These are phyloP conservation scores for Pholiota adiposa DNA, from an alignment of 1,284 basidiomycete species.

Conservation along the genomic window DNA sequence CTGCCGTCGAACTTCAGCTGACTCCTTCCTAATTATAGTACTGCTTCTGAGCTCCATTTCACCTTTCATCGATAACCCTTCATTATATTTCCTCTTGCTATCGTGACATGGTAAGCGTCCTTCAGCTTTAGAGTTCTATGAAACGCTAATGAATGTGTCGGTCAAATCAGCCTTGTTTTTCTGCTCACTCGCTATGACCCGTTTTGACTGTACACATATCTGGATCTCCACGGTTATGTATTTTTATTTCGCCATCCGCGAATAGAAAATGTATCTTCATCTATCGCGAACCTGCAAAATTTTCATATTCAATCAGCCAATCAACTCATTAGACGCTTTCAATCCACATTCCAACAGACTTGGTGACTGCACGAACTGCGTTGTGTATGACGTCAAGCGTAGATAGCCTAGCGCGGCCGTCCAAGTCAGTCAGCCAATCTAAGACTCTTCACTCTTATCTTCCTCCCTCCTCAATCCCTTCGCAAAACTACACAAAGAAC, in stretches of 20 bases:
- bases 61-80: background rate
- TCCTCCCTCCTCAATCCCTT: no score
- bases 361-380: no score
- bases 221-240: background rate
- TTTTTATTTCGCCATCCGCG: background rate
- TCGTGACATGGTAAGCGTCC: background rate
- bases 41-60: constrained; percentile 4
- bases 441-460: no score
- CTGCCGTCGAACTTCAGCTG: background rate
- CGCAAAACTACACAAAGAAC: no score
- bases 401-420: no score
- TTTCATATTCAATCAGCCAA: no score
- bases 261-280: background rate
- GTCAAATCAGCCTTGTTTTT: background rate
- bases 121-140: background rate
- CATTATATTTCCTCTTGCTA: background rate
- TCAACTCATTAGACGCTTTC: no score
- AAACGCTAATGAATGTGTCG: background rate
- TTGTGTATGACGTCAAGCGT: no score
- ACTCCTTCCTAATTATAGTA: background rate
- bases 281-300: no score
- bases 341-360: no score
- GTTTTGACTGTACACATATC: background rate
- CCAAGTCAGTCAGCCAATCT: no score
- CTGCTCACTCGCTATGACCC: background rate